A percentile compares a stretch with the other conserved stretches of the same genome.
These are phyloP conservation scores for Rosa lucieae DNA, from an alignment of 306 rosid species.

Conservation along the genomic window DNA sequence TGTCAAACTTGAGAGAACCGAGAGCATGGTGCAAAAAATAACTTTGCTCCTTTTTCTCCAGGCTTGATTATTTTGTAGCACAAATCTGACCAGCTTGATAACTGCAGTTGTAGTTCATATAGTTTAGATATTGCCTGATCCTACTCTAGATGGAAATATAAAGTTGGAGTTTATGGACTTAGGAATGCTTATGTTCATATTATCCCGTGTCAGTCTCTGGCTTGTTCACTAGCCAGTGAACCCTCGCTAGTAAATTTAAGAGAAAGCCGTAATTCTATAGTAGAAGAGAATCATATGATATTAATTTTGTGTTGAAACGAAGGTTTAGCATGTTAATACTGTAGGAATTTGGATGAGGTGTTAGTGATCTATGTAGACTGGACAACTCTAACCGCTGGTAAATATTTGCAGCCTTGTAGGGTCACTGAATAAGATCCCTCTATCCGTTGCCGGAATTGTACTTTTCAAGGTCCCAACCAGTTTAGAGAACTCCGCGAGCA, in stretches of 20 bases:
- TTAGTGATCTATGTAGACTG: not conserved
- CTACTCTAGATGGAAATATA: not conserved
- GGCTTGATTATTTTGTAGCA: not conserved
- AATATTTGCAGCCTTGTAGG: conserved; percentile 85
- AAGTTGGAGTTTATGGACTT: not conserved
- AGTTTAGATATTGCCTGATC: not conserved
- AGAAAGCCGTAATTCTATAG: not conserved
- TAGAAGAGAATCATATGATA: not conserved
- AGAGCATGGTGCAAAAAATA: not conserved
- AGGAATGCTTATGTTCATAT: not conserved
- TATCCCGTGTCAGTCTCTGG: not conserved
- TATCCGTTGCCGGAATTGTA: conserved; percentile 85
- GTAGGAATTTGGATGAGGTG: not conserved
- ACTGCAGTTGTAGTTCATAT: not conserved
- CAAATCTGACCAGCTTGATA: not conserved
- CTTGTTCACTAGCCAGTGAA: not conserved
- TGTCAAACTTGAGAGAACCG: not conserved
- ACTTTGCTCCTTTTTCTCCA: not conserved
- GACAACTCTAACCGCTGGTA: conserved; percentile 19
- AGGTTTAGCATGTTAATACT: not conserved
- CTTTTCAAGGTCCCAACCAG: conserved; percentile 94
- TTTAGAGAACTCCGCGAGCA: conserved; percentile 87
- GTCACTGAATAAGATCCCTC: conserved; percentile 96
- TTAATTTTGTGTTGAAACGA: not conserved
- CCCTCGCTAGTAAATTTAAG: not conserved